Evolutionary conservation across 306 rosid genomes (phyloP), one percentile per base, ranked within the genome.

Genomic region (Macrotyloma uniflorum): DNA sequence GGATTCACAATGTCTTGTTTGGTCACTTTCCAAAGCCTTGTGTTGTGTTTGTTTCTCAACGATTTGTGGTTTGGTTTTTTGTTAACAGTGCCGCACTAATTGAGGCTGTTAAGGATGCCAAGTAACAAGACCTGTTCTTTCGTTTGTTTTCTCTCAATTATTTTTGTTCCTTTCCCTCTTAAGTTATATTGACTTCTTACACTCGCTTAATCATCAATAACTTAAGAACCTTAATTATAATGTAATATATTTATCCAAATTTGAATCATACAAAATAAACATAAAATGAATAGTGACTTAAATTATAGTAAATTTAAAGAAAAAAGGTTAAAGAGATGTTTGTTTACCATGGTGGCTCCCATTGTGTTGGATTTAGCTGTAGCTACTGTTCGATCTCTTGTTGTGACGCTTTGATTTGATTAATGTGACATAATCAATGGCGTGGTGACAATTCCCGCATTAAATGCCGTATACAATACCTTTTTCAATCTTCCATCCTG

Each of bases 21-120:
- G 61, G 73, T 82, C 85, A 58, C 65, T 76, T 81, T 59, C 61
- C 81, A 26, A 76, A 53, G 23, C 15, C 28, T 51, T 49, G 36
- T 76, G 51, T 62, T 76, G 13, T 76, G 63, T 76, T 76, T 82
- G 49, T 51, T 30, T 33, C 54, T 35, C n/a, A 5, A 22, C 38
- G n/a, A 43, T 64, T 42, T 70, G 64, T 77, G 70, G 20, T 82
- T 77, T 63, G 1, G 16, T 49, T 57, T 49, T 57, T 59, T 70
- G 51, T 45, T 1, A 9, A 45, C 15, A 3, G 2, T 43, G 15
- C 43, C 30, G 14, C 62, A 78, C 26, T 67, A 16, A 70, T 40
- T 38, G 38, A 14, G 50, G 14, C 30, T 10, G 4, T 16, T 47
- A 69, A 47, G 19, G 1, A 74, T 58, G 32, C 61, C 4, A 3